These are phyloP conservation scores for Plasmodium relictum DNA, from an alignment of 169 alveolate species.

Conservation along the genomic window DNA sequence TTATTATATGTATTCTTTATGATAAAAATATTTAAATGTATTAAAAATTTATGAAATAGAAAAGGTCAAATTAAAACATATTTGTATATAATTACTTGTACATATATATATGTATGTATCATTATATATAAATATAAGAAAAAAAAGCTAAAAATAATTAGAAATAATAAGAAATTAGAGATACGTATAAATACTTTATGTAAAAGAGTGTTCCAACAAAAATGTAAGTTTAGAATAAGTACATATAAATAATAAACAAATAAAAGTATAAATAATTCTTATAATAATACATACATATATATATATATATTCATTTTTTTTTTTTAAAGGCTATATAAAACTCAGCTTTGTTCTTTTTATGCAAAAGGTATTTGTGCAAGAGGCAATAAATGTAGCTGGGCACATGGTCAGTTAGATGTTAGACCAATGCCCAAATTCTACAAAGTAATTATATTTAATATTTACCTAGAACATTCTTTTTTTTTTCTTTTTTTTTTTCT, in stretches of 20 bases:
- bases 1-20: background rate
- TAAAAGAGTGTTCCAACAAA: too few species aligned
- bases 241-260: too few species aligned
- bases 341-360: constrained; percentile 66
- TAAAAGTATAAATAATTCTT: too few species aligned
- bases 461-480: too few species aligned
- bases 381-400: constrained; percentile 70
- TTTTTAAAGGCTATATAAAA: constrained; percentile 45
- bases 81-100: background rate
- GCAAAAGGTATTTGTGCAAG: constrained; percentile 69
- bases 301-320: background rate
- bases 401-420: constrained; percentile 59
- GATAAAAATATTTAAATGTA: background rate
- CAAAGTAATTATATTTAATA: constrained; percentile 33
- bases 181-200: too few species aligned
- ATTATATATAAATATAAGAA: too few species aligned
- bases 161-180: too few species aligned
- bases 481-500: background rate
- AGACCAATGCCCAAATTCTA: constrained; percentile 70
- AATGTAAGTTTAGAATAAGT: too few species aligned
- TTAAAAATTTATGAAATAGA: background rate
- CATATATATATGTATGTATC: background rate
- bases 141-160: background rate
- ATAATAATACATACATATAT: background rate
- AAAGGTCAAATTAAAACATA: background rate